A percentile compares a stretch with the other conserved stretches of the same genome.
phyloP scores from a whole-genome alignment of 768 basidiomycete species.

The Mycena chlorophos region DNA sequence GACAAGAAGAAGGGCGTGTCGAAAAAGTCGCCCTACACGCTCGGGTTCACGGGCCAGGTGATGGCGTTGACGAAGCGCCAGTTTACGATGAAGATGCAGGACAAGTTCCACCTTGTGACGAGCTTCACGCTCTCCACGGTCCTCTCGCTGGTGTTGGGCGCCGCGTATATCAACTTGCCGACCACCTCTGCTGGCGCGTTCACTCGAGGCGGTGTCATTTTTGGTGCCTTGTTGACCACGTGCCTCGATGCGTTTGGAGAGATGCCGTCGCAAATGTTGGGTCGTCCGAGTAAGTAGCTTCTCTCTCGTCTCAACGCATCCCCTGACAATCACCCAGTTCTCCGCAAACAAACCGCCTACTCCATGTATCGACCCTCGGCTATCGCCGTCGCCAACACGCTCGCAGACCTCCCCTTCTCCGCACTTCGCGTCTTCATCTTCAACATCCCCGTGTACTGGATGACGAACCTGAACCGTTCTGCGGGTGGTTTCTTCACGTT shows the following conservation, averaged over 20 bases:
- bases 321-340: constrained; percentile 78
- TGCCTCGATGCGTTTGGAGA: constrained; percentile 75
- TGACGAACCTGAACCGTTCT: constrained; percentile 50
- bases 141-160: constrained; percentile 69
- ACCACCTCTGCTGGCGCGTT: constrained; percentile 78
- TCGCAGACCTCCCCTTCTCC: constrained; percentile 72
- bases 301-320: no score
- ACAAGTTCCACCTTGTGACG: constrained; percentile 74
- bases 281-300: constrained; percentile 75
- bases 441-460: constrained; percentile 70
- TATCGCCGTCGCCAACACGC: constrained; percentile 62
- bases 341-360: constrained; percentile 66
- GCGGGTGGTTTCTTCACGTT: constrained; percentile 53
- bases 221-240: constrained; percentile 64
- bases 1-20: constrained; percentile 81
- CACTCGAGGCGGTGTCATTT: constrained; percentile 80
- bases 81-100: constrained; percentile 72
- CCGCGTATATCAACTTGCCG: constrained; percentile 72
- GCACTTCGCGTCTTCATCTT: constrained; percentile 57
- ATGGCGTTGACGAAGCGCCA: constrained; percentile 68
- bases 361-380: constrained; percentile 69
- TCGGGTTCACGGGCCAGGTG: constrained; percentile 76
- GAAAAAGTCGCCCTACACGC: constrained; percentile 79
- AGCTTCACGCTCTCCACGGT: constrained; percentile 64
- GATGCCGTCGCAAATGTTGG: constrained; percentile 31